Conservation (phyloP, 2,329 filamentous ascomycete genomes). For the Aspergillus melleus region DNA sequence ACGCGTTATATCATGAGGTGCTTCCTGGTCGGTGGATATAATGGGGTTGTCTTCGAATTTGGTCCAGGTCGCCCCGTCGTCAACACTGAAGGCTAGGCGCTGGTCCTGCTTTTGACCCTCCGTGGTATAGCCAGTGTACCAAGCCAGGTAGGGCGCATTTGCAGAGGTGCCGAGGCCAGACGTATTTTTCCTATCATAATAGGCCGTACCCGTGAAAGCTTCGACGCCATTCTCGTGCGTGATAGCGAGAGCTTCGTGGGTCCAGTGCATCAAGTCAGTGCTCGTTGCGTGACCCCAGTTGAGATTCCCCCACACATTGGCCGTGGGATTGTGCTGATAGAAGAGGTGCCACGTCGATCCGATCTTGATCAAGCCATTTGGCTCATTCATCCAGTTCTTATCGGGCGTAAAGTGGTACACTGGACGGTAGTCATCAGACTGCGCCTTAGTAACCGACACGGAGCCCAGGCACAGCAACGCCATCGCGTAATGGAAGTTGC, state of each 20-base stretch:
- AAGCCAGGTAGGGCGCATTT: constrained; percentile 7
- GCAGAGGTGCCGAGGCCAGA: constrained; percentile 1
- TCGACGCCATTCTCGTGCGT: neutral
- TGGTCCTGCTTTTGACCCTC: constrained; percentile 4
- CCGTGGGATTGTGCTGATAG: constrained; percentile 52
- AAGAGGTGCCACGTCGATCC: constrained; percentile 49
- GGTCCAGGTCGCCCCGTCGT: neutral
- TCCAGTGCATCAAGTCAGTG: constrained; percentile 39
- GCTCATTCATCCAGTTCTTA: constrained; percentile 17
- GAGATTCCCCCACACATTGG: constrained; percentile 42
- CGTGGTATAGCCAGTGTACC: constrained; percentile 6
- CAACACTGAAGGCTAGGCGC: constrained; percentile 1
- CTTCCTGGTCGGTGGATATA: constrained; percentile 5
- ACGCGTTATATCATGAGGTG: constrained; percentile 1
- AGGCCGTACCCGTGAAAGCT: neutral
- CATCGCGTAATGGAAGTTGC: too few relatives aligned
- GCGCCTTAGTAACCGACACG: too few relatives aligned
- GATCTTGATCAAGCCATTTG: constrained; percentile 12
- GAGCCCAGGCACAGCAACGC: too few relatives aligned
- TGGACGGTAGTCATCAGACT: neutral
- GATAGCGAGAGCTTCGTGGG: constrained; percentile 9
- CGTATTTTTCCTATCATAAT: neutral
- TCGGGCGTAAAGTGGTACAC: constrained; percentile 6
- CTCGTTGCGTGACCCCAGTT: constrained; percentile 56
- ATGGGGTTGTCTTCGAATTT: constrained; percentile 4